Evolutionary conservation across 2,329 filamentous ascomycete species (phyloP), one percentile per base, ranked within the genome.

Genomic region (Paraphoma chrysanthemicola): DNA sequence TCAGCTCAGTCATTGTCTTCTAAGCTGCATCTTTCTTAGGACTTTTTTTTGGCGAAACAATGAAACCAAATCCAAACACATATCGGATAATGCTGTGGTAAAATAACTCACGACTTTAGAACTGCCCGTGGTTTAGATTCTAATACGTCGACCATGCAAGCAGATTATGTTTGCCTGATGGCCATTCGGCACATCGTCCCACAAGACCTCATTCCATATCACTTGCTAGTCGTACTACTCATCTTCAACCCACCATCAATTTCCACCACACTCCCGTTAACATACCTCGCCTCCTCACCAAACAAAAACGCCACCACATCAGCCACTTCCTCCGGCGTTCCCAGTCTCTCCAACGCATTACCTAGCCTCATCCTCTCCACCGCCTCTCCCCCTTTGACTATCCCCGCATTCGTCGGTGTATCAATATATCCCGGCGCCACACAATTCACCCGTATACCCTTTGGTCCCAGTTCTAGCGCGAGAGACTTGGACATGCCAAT

Each of bases 261-360:
- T 63, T 82, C 80, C 44, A 83, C 69, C 16, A 83, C 77, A 61
- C 73, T 75, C 12, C 81, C 81, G 64, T 79, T 83, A 53, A 83
- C 75, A 72, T 82, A 83, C 56, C 74, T 68, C 31, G 72, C 72
- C 49, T 78, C 79, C 16, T 79, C 75, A 29, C 80, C 76, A 54
- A 82, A 79, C 65, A 84, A 67, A 66, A 83, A 84, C 7, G 78
- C 76, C 18, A 82, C 81, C 9, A 82, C 79, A 71, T 82, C 80
- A 36, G 81, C 81, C 28, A 84, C 77, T 66, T 84, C 82, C 49
- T 79, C 80, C 1, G 80, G 71, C 38, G 72, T 77, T 0, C 80
- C 81, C 64, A 82, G 60, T 48, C 79, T 71, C 51, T 74, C 78
- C 63, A 81, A 59, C 41, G 78, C 77, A 59, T 80, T 77, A 48